phyloP scores from a whole-genome alignment of 139 green algal genomes.

The Tetratostichococcus sp. region DNA sequence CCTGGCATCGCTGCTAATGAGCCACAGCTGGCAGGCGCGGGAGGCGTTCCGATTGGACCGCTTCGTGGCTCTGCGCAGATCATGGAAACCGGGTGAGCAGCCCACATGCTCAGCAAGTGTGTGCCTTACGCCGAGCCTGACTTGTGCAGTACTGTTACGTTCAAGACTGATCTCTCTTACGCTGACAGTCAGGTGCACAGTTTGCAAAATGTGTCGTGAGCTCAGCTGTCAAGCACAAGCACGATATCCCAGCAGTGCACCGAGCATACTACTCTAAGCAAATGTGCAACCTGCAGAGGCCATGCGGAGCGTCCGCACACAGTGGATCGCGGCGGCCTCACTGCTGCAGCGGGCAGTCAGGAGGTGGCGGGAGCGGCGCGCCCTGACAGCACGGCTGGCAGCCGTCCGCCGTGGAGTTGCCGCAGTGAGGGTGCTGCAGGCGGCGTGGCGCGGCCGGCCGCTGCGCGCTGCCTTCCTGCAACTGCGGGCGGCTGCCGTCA shows the following conservation, averaged over 20 bases:
- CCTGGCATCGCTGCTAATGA: conserved; percentile 68
- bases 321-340: conserved; percentile 44
- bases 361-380: neutral
- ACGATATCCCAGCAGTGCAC: no score
- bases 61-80: neutral
- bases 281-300: neutral
- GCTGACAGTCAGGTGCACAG: no score
- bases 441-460: conserved; percentile 30
- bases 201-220: no score
- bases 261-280: no score
- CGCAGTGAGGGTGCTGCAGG: conserved; percentile 29
- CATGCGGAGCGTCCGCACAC: neutral
- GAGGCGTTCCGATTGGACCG: neutral
- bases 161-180: no score
- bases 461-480: conserved; percentile 3
- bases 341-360: conserved; percentile 30
- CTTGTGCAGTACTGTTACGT: no score
- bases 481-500: conserved; percentile 8
- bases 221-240: no score
- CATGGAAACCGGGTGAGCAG: neutral
- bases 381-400: conserved; percentile 29
- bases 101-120: no score
- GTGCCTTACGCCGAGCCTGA: no score
- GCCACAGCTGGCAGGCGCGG: neutral
- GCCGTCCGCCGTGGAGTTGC: neutral